phyloP scores from a whole-genome alignment of 31 red algal species.

The Odonthalia washingtoniensis region DNA sequence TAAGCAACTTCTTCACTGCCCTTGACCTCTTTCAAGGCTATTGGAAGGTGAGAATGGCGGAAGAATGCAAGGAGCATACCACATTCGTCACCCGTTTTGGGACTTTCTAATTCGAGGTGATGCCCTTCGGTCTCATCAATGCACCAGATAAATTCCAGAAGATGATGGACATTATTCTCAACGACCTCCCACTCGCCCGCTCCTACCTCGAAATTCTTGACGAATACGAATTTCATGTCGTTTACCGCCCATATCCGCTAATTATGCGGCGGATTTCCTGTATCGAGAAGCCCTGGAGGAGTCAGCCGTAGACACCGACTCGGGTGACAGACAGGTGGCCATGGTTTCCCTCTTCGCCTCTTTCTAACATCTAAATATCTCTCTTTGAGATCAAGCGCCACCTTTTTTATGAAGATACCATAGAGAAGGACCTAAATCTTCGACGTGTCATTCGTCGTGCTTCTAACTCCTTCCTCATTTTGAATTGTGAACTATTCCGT shows the following conservation, averaged over 20 bases:
- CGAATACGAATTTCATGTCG: background rate
- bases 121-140: constrained; percentile 42
- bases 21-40: constrained; percentile 32
- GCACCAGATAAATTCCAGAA: constrained; percentile 33
- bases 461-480: constrained; percentile 11
- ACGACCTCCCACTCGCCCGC: constrained; percentile 8
- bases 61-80: constrained; percentile 27
- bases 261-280: constrained; percentile 24
- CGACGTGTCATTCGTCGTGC: background rate
- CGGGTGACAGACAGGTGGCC: background rate
- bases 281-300: background rate
- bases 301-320: background rate
- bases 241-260: background rate
- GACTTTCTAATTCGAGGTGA: constrained; percentile 44
- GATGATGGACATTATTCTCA: constrained; percentile 45
- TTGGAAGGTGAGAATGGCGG: constrained; percentile 36
- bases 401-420: background rate
- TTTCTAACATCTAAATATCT: background rate
- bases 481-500: constrained; percentile 6
- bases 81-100: constrained; percentile 12
- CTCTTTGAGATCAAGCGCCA: background rate
- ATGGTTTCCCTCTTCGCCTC: background rate
- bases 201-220: constrained; percentile 14
- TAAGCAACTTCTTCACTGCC: constrained; percentile 12
- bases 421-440: background rate